A percentile compares a stretch with the other conserved stretches of the same genome.
phyloP scores from a whole-genome alignment of 495 filamentous ascomycete species.

The Hypoxylon rickii region DNA sequence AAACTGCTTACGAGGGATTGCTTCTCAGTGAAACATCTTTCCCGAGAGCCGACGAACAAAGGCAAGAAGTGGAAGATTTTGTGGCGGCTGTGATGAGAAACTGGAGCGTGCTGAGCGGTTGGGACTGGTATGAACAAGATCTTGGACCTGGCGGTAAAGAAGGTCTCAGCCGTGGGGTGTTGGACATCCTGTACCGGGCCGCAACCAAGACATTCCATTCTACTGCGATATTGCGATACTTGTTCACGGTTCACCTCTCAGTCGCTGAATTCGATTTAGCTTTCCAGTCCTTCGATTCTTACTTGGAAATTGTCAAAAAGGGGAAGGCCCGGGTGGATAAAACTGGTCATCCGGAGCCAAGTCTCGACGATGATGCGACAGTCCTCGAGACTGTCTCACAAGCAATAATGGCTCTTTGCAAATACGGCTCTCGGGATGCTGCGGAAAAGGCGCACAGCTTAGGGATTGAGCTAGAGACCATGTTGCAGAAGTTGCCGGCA shows the following conservation, averaged over 20 bases:
- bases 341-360: constrained; percentile 69
- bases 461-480: constrained; percentile 65
- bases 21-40: constrained; percentile 77
- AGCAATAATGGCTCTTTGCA: constrained; percentile 78
- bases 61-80: constrained; percentile 79
- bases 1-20: constrained; percentile 72
- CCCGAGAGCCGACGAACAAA: constrained; percentile 76
- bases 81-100: constrained; percentile 78
- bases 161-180: constrained; percentile 67
- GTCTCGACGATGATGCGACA: constrained; percentile 75
- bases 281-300: constrained; percentile 83
- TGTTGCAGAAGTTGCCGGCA: constrained; percentile 49
- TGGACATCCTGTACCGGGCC: constrained; percentile 85
- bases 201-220: constrained; percentile 94
- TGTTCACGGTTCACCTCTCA: constrained; percentile 85
- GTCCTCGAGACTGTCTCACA: constrained; percentile 76
- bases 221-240: constrained; percentile 78
- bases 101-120: constrained; percentile 78
- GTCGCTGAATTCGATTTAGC: constrained; percentile 89
- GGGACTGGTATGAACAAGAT: constrained; percentile 75
- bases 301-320: constrained; percentile 80
- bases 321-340: constrained; percentile 81
- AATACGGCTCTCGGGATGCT: constrained; percentile 72
- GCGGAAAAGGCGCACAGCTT: constrained; percentile 77
- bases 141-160: constrained; percentile 78